A percentile compares a stretch with the other conserved stretches of the same genome.
phyloP scores from a whole-genome alignment of 2,329 filamentous ascomycete genomes.

The Sporothrix brasiliensis region DNA sequence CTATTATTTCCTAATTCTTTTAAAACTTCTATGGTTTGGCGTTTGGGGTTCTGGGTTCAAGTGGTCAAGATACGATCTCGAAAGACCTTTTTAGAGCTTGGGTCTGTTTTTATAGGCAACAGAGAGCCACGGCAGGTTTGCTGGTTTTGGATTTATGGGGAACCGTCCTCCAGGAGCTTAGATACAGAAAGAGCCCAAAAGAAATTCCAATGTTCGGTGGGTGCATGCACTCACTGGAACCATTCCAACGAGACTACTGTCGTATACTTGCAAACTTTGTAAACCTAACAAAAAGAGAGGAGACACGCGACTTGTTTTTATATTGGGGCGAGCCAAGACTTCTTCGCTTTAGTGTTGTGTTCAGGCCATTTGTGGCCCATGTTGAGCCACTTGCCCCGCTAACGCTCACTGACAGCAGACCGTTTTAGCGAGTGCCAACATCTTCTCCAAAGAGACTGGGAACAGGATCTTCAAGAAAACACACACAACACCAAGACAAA shows the following conservation, averaged over 20 bases:
- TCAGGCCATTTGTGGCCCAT: not conserved
- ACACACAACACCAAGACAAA: not conserved
- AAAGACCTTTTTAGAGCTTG: not conserved
- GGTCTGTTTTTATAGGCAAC: not conserved
- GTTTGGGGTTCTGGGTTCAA: not conserved
- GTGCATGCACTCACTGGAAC: not conserved
- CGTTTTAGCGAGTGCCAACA: slow-evolving; percentile 5
- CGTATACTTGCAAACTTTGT: not conserved
- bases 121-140: not conserved
- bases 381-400: not conserved
- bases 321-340: not conserved
- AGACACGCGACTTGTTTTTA: not conserved
- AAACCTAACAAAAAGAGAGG: not conserved
- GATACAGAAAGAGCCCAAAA: not conserved
- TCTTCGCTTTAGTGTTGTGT: slow-evolving; percentile 4
- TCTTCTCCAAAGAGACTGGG: not conserved
- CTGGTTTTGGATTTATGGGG: not conserved
- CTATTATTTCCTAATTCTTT: not conserved
- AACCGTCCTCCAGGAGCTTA: not conserved
- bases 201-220: slow-evolving; percentile 12
- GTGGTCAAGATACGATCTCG: not conserved
- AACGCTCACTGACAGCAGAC: not conserved
- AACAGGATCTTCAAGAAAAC: not conserved
- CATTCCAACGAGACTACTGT: not conserved
- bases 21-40: not conserved